A percentile compares a stretch with the other conserved stretches of the same genome.
Evolutionary conservation across 129 eudicot species (phyloP).

Genomic region (Gnaphalium uliginosum): DNA sequence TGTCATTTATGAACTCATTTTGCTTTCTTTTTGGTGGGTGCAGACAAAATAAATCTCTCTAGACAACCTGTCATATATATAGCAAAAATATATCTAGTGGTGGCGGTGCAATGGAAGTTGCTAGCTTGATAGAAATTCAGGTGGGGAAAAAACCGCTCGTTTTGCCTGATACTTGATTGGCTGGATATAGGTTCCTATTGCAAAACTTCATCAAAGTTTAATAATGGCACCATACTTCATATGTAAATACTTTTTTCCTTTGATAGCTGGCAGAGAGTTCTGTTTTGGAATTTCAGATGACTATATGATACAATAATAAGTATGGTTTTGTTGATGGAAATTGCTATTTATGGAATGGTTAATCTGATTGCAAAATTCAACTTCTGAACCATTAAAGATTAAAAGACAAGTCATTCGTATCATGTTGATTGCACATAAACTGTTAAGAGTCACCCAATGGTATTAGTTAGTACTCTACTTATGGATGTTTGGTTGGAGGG

Average conservation of each 20-base stretch:
- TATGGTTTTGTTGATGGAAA: constrained; percentile 21
- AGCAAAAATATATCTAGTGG: constrained; percentile 20
- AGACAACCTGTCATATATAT: constrained; percentile 31
- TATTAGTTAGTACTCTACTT: too few species aligned
- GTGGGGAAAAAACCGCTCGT: constrained; percentile 27
- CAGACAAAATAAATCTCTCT: constrained; percentile 35
- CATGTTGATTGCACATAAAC: too few species aligned
- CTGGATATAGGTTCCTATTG: constrained; percentile 16
- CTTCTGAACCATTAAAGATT: not conserved
- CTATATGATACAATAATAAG: constrained; percentile 25
- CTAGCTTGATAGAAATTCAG: constrained; percentile 31
- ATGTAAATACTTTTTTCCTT: constrained; percentile 27
- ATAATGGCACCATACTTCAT: constrained; percentile 26
- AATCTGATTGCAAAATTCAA: not conserved
- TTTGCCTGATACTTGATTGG: constrained; percentile 14
- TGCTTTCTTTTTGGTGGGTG: not conserved
- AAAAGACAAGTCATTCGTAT: not conserved
- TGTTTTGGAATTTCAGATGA: constrained; percentile 15
- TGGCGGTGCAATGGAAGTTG: constrained; percentile 35
- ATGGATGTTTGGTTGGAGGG: too few species aligned
- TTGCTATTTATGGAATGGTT: constrained; percentile 6
- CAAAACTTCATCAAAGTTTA: constrained; percentile 21
- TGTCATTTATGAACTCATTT: not conserved
- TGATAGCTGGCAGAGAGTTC: constrained; percentile 19
- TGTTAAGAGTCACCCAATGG: too few species aligned